phyloP scores from a whole-genome alignment of 768 basidiomycete genomes.

The Kwoniella europaea region DNA sequence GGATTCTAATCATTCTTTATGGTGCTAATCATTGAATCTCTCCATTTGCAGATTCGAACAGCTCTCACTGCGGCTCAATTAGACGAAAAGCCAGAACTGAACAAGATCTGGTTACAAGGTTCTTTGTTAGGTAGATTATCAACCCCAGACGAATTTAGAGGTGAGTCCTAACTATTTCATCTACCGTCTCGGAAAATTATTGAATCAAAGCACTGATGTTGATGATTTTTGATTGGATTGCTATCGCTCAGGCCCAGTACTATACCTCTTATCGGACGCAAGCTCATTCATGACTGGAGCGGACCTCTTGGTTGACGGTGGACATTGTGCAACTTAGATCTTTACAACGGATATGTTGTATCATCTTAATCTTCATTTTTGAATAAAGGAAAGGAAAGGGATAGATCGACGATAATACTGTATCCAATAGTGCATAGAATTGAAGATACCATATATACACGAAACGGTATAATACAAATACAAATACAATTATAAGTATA shows the following conservation, averaged over 20 bases:
- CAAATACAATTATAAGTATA: not conserved
- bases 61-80: slow-evolving; percentile 42
- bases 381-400: not conserved
- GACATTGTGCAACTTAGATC: slow-evolving; percentile 37
- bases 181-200: too few relatives aligned
- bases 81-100: slow-evolving; percentile 35
- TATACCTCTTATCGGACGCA: slow-evolving; percentile 52
- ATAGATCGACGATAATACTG: not conserved
- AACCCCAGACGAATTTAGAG: slow-evolving; percentile 43
- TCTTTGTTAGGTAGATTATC: slow-evolving; percentile 35
- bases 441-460: not conserved
- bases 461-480: not conserved
- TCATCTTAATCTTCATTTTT: not conserved
- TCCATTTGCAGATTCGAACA: slow-evolving; percentile 22
- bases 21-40: not conserved
- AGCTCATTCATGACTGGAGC: slow-evolving; percentile 53
- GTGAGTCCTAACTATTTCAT: slow-evolving; percentile 9
- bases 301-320: slow-evolving; percentile 45
- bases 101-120: slow-evolving; percentile 39
- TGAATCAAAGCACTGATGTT: too few relatives aligned
- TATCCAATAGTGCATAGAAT: slow-evolving; percentile 4
- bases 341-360: too few relatives aligned
- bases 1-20: too few relatives aligned
- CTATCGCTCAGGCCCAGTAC: slow-evolving; percentile 25
- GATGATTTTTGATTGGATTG: too few relatives aligned